Percentiles rank a stretch among this genome's conserved stretches.
Evolutionary conservation across 2,329 filamentous ascomycete species (phyloP).

Genomic region (Clarireedia homoeocarpa): DNA sequence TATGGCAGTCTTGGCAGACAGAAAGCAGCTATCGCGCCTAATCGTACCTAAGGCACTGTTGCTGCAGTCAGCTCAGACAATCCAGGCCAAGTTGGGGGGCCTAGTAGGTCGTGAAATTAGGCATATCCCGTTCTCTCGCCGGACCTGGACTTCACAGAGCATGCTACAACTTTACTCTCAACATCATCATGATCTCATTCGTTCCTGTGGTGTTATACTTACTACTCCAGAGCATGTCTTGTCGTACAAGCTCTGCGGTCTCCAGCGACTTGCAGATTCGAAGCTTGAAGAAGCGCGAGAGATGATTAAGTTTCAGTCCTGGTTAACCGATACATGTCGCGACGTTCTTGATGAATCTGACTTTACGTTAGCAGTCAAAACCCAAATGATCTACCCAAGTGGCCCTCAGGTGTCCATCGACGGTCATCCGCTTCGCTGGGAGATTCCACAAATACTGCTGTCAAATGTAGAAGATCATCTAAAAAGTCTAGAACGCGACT

Average conservation of each 20-base stretch:
- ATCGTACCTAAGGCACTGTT: slow-evolving; percentile 38
- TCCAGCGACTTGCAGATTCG: slow-evolving; percentile 38
- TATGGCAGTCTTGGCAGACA: slow-evolving; percentile 38
- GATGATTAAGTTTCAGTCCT: slow-evolving; percentile 39
- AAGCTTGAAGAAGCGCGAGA: slow-evolving; percentile 30
- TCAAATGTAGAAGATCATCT: slow-evolving; percentile 28
- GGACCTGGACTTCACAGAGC: slow-evolving; percentile 28
- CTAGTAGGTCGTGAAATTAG: slow-evolving; percentile 35
- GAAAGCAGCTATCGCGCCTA: slow-evolving; percentile 33
- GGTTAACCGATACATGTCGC: slow-evolving; percentile 35
- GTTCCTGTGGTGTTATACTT: slow-evolving; percentile 37
- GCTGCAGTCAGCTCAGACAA: slow-evolving; percentile 37
- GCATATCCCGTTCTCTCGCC: slow-evolving; percentile 41
- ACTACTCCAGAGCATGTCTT: slow-evolving; percentile 45
- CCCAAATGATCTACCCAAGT: slow-evolving; percentile 34
- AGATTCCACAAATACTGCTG: slow-evolving; percentile 27
- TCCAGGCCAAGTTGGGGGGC: slow-evolving; percentile 37
- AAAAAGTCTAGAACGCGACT: slow-evolving; percentile 29
- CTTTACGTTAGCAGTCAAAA: slow-evolving; percentile 32
- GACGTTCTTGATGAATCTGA: slow-evolving; percentile 49
- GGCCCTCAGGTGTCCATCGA: slow-evolving; percentile 33
- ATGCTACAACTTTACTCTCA: slow-evolving; percentile 30
- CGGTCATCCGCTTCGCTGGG: slow-evolving; percentile 33
- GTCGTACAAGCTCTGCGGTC: slow-evolving; percentile 43
- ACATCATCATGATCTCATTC: slow-evolving; percentile 33